Base-by-base conservation (phyloP, 139 green algal species). In the Desmodesmus armatus region DNA sequence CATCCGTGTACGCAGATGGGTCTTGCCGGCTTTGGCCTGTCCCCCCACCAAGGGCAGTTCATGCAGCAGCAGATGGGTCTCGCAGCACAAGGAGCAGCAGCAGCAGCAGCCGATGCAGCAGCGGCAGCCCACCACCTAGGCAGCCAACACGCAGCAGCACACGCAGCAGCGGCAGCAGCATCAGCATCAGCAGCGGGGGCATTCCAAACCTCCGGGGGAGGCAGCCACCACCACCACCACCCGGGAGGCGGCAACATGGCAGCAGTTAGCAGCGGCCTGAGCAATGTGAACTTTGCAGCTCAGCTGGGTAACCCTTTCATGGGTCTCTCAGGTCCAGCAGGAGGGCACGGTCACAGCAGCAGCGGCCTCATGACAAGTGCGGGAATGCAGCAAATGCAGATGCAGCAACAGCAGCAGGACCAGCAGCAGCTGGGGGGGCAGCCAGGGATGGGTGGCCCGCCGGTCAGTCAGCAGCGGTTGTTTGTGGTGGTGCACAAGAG, bases 401-500 rank as follows among this genome's bases (percentile, higher is more conserved):
- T 35, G 67, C 67, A 33, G 67, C 67, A 31, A 39, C 67, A 29
- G 67, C 67, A 15, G 67, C 67, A 51, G 70, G 40, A 60, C 40
- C 70, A 47, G 39, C 25, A 49, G 49, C n/a, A 23, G 74, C 29
- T 1, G 40, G 55, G 25, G 6, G 23, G 35, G 13, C 27, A 2
- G 41, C 51, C 11, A n/a, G 15, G 25, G 60, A 7, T 9, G 23
- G 51, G 29, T 60, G 69, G 47, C 41, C 86, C n/a, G 44, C 70
- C 40, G 2, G 76, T 73, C 2, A 95, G 89, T 81, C 91, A 88
- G 88, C 91, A 95, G 78, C 92, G 95, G 25, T 88, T 98, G 60
- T 98, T 97, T 86, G 89, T 98, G 5, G 95, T 98, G 19, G 90
- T 97, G 51, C 92, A 96, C 85, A 97, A 97, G 93, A 89, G 88